These are phyloP conservation scores for Avena sativa DNA, from an alignment of 176 grass and related monocot species.

Conservation along the genomic window DNA sequence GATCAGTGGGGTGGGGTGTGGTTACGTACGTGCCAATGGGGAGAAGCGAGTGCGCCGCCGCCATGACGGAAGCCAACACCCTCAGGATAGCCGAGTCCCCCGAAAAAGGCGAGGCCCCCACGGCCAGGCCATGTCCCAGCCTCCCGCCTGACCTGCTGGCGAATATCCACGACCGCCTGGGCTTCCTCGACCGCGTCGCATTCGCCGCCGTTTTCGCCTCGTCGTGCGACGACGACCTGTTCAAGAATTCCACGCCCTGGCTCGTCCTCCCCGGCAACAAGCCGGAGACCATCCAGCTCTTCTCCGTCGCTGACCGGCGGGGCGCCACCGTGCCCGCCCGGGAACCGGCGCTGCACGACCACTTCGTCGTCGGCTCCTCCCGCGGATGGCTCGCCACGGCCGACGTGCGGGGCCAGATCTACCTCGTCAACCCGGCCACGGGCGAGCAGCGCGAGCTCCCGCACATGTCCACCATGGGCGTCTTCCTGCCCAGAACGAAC, in stretches of 20 bases:
- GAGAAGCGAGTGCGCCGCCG: slow-evolving; percentile 9
- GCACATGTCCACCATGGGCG: slow-evolving; percentile 12
- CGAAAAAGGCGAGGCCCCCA: background rate
- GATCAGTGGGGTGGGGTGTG: background rate
- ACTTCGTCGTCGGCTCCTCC: slow-evolving; percentile 20
- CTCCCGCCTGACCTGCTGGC: slow-evolving; percentile 5
- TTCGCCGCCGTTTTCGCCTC: background rate
- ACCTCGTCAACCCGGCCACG: slow-evolving; percentile 28
- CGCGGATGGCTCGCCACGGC: slow-evolving; percentile 39
- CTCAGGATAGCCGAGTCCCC: background rate
- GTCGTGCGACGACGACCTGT: background rate
- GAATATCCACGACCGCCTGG: slow-evolving; percentile 18
- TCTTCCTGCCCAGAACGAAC: background rate
- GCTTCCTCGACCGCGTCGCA: slow-evolving; percentile 12
- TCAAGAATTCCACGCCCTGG: background rate
- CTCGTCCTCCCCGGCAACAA: background rate
- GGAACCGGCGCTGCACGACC: background rate
- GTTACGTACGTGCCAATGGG: background rate
- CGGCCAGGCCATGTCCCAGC: background rate
- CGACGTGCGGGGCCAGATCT: background rate
- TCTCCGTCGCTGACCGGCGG: background rate
- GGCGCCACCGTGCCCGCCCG: background rate
- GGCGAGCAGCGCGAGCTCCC: background rate
- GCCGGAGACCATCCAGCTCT: background rate
- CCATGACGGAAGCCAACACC: background rate